phyloP scores from a whole-genome alignment of 225 moss, liverwort and hornwort genomes.

The Rhytidiadelphus loreus region DNA sequence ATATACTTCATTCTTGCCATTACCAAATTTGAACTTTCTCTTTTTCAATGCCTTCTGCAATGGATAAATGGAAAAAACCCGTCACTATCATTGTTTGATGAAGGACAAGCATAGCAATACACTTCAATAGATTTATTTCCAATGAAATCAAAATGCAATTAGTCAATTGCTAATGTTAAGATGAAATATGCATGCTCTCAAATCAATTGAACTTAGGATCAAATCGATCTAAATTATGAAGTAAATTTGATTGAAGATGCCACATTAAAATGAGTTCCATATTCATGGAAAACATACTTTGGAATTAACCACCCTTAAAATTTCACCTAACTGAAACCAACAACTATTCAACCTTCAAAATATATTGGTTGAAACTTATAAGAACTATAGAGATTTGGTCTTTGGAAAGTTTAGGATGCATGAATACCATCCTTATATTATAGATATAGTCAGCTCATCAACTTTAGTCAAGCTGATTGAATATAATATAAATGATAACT shows the following conservation, averaged over 20 bases:
- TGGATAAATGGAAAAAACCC: rapidly evolving
- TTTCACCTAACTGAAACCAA: neutral
- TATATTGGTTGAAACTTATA: neutral
- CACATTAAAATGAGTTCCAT: neutral
- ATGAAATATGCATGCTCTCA: neutral
- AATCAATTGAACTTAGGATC: neutral
- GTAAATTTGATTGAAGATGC: neutral
- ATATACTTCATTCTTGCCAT: neutral
- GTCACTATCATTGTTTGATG: neutral
- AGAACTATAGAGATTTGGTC: neutral
- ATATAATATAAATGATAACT: neutral
- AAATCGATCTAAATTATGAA: neutral
- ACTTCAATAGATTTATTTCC: neutral
- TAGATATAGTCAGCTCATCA: rapidly evolving
- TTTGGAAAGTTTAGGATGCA: rapidly evolving
- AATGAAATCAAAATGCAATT: neutral
- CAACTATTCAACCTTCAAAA: neutral
- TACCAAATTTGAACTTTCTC: neutral
- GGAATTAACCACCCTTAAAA: neutral
- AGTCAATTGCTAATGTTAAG: neutral
- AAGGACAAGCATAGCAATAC: neutral
- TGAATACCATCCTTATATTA: neutral
- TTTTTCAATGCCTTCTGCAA: neutral
- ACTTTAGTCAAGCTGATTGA: rapidly evolving
- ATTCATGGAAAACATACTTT: neutral